Percentiles rank a stretch among this genome's conserved stretches.
These are phyloP conservation scores for Poronia punctata DNA, from an alignment of 495 filamentous ascomycete genomes.

Conservation along the genomic window DNA sequence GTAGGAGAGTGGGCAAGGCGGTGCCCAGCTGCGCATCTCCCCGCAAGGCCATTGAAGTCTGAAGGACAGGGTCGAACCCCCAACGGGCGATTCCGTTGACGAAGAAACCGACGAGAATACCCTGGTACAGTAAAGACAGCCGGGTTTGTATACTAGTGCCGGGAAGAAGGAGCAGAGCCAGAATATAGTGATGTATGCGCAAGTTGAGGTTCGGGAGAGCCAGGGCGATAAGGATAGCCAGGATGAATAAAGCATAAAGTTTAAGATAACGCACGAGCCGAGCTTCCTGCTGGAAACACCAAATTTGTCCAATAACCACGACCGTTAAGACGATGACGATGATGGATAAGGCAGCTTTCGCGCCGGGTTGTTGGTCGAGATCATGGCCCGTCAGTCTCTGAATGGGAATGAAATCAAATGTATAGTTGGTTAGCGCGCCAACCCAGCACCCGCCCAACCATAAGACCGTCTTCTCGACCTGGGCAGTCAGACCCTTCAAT, in stretches of 20 bases:
- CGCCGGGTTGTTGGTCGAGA: slow-evolving; percentile 69
- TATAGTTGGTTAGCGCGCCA: slow-evolving; percentile 75
- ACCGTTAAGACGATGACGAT: slow-evolving; percentile 55
- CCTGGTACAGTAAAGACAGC: slow-evolving; percentile 72
- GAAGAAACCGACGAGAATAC: slow-evolving; percentile 82
- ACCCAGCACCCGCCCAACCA: slow-evolving; percentile 73
- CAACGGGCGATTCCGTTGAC: slow-evolving; percentile 88
- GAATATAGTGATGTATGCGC: slow-evolving; percentile 91
- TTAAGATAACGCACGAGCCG: slow-evolving; percentile 62
- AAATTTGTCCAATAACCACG: slow-evolving; percentile 62
- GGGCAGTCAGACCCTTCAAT: slow-evolving; percentile 52
- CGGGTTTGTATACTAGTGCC: slow-evolving; percentile 80
- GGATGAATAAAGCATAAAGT: slow-evolving; percentile 59
- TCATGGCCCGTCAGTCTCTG: slow-evolving; percentile 70
- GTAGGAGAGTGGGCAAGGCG: slow-evolving; percentile 56
- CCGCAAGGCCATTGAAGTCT: slow-evolving; percentile 65
- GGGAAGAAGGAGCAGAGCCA: slow-evolving; percentile 73
- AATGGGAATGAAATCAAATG: slow-evolving; percentile 78
- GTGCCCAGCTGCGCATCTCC: slow-evolving; percentile 65
- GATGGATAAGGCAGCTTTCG: slow-evolving; percentile 59
- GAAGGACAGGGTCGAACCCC: slow-evolving; percentile 88
- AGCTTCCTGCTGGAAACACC: slow-evolving; percentile 66
- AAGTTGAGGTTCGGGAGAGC: slow-evolving; percentile 75
- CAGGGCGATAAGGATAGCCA: slow-evolving; percentile 54
- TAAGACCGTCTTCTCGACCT: slow-evolving; percentile 64